A percentile compares a stretch with the other conserved stretches of the same genome.
phyloP scores from a whole-genome alignment of 352 stramenopile species.

The Peronospora farinosa region DNA sequence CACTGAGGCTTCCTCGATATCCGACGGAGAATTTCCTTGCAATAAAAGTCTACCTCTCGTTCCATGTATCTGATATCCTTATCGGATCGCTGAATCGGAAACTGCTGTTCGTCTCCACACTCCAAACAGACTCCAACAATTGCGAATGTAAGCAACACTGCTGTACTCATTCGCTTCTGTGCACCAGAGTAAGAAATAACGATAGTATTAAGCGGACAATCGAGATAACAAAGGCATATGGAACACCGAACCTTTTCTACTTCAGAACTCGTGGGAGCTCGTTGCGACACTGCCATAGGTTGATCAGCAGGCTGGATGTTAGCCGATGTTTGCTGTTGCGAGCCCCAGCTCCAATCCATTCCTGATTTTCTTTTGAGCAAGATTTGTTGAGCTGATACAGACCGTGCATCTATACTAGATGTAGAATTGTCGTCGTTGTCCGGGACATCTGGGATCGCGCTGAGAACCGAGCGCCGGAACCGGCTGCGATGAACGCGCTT shows the following conservation, averaged over 20 bases:
- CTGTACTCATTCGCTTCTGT: constrained; percentile 18
- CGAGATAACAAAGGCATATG: not conserved
- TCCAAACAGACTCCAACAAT: constrained; percentile 29
- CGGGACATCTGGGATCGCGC: constrained; percentile 14
- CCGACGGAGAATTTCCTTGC: constrained; percentile 55
- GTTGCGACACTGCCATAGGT: not conserved
- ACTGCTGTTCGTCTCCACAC: constrained; percentile 20
- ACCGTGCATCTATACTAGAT: not conserved
- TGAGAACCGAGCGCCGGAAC: constrained; percentile 28
- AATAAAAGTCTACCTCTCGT: constrained; percentile 69
- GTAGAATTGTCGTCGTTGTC: constrained; percentile 6
- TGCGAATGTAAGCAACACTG: constrained; percentile 31
- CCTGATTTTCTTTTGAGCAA: constrained; percentile 1
- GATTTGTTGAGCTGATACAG: not conserved
- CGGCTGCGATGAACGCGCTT: constrained; percentile 54
- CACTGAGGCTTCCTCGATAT: constrained; percentile 20
- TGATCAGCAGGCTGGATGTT: constrained; percentile 2
- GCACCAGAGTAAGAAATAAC: constrained; percentile 3
- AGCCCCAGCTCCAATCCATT: constrained; percentile 26
- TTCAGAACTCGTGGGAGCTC: not conserved
- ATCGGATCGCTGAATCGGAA: constrained; percentile 7
- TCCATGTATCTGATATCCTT: constrained; percentile 44
- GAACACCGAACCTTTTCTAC: constrained; percentile 21
- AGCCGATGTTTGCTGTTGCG: not conserved
- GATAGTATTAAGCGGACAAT: not conserved